Conservation (phyloP, 2,329 filamentous ascomycete species). For the Aspergillus phoenicis region DNA sequence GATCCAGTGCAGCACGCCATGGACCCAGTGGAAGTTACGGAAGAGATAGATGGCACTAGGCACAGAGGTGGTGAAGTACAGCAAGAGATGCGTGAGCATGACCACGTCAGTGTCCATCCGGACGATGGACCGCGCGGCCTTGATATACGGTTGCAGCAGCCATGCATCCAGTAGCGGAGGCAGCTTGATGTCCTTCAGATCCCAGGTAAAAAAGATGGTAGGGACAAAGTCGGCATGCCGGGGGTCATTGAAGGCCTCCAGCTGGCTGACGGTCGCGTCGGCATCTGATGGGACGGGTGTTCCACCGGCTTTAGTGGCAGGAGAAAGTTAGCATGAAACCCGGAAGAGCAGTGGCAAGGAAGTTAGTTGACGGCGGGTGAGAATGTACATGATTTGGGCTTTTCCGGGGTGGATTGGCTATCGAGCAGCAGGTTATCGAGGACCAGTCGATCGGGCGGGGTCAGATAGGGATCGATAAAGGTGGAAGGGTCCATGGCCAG, state of each 20-base stretch:
- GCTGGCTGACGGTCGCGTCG: slow-evolving; percentile 41
- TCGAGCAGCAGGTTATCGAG: slow-evolving; percentile 42
- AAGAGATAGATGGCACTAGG: slow-evolving; percentile 69
- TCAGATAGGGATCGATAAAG: slow-evolving; percentile 39
- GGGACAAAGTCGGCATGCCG: slow-evolving; percentile 54
- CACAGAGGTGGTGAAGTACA: slow-evolving; percentile 70
- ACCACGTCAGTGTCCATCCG: slow-evolving; percentile 72
- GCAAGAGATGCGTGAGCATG: slow-evolving; percentile 73
- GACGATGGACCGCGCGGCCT: slow-evolving; percentile 58
- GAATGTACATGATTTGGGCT: neutral
- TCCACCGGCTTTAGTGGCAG: slow-evolving; percentile 16
- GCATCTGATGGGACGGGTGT: neutral
- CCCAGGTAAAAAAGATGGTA: slow-evolving; percentile 58
- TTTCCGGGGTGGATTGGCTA: slow-evolving; percentile 14
- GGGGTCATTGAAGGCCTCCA: slow-evolving; percentile 55
- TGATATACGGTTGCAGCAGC: slow-evolving; percentile 63
- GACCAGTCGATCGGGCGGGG: slow-evolving; percentile 43
- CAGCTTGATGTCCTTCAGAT: slow-evolving; percentile 50
- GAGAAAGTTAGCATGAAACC: neutral
- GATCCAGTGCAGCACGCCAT: slow-evolving; percentile 65
- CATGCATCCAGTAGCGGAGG: slow-evolving; percentile 49
- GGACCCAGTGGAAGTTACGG: slow-evolving; percentile 66
- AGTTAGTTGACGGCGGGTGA: neutral
- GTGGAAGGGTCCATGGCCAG: slow-evolving; percentile 32
- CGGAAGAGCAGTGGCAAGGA: neutral